phyloP scores from a whole-genome alignment of 805 yeast species.

The Candida jianshihensis region DNA sequence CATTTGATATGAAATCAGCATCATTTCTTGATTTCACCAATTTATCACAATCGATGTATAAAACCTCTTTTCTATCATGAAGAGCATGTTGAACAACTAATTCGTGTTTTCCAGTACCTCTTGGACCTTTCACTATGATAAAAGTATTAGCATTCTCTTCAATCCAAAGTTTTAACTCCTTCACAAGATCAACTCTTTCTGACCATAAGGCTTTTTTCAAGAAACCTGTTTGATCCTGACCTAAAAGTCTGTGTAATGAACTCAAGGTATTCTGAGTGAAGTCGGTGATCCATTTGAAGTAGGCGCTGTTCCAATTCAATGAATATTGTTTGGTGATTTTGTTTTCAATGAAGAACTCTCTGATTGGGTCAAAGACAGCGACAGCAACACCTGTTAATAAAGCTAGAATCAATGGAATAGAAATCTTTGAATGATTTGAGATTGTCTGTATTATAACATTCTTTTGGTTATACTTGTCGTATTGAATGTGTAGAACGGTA shows the following conservation, averaged over 20 bases:
- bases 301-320: conserved; percentile 37
- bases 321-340: conserved; percentile 60
- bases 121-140: conserved; percentile 85
- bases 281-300: conserved; percentile 30
- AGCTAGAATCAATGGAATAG: conserved; percentile 76
- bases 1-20: conserved; percentile 52
- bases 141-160: conserved; percentile 88
- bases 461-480: conserved; percentile 47
- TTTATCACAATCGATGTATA: conserved; percentile 73
- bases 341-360: conserved; percentile 70
- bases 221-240: conserved; percentile 22
- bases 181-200: conserved; percentile 61
- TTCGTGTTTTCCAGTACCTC: conserved; percentile 90
- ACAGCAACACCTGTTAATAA: conserved; percentile 77
- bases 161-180: conserved; percentile 70
- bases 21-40: conserved; percentile 72
- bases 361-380: conserved; percentile 84
- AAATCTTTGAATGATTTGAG: conserved; percentile 70
- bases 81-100: conserved; percentile 65
- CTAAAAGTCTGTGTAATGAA: conserved; percentile 29
- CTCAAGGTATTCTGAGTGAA: conserved; percentile 24
- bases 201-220: conserved; percentile 46
- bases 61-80: conserved; percentile 49
- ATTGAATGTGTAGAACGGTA: conserved; percentile 68
- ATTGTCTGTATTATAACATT: conserved; percentile 52